phyloP scores from a whole-genome alignment of 176 grass and related monocot genomes.

The Paspalum vaginatum region DNA sequence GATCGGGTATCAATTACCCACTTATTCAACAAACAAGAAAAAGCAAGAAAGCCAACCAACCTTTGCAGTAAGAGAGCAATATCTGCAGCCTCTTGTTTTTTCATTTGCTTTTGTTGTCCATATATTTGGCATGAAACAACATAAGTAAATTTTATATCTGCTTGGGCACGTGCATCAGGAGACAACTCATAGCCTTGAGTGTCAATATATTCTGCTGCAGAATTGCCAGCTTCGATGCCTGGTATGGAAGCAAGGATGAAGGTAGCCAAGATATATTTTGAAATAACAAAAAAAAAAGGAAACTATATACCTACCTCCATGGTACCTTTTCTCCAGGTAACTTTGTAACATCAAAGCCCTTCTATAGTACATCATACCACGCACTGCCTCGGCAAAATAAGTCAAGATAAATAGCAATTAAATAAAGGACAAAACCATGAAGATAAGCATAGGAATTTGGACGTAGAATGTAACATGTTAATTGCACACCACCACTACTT shows the following conservation, averaged over 20 bases:
- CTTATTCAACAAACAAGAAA: slow-evolving; percentile 15
- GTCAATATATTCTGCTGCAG: slow-evolving; percentile 68
- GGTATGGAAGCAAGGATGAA: slow-evolving; percentile 35
- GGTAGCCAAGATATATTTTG: slow-evolving; percentile 15
- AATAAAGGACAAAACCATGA: slow-evolving; percentile 34
- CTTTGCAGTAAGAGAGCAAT: slow-evolving; percentile 93
- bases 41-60: slow-evolving; percentile 42
- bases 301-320: slow-evolving; percentile 61
- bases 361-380: slow-evolving; percentile 99
- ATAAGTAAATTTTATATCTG: slow-evolving; percentile 98
- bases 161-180: slow-evolving; percentile 82
- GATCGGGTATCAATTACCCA: not conserved
- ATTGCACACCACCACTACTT: slow-evolving; percentile 13
- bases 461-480: not conserved
- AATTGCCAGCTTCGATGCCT: slow-evolving; percentile 88
- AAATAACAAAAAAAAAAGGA: slow-evolving; percentile 30
- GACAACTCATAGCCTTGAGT: slow-evolving; percentile 81
- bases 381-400: slow-evolving; percentile 58
- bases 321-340: slow-evolving; percentile 84
- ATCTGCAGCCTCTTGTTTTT: slow-evolving; percentile 81
- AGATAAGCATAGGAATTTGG: slow-evolving; percentile 23
- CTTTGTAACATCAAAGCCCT: slow-evolving; percentile 95
- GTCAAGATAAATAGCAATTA: slow-evolving; percentile 40
- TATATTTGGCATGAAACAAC: slow-evolving; percentile 99
- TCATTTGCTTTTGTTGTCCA: slow-evolving; percentile 95